phyloP scores from a whole-genome alignment of 1,284 basidiomycete genomes.

The Ceratobasidium sp. region DNA sequence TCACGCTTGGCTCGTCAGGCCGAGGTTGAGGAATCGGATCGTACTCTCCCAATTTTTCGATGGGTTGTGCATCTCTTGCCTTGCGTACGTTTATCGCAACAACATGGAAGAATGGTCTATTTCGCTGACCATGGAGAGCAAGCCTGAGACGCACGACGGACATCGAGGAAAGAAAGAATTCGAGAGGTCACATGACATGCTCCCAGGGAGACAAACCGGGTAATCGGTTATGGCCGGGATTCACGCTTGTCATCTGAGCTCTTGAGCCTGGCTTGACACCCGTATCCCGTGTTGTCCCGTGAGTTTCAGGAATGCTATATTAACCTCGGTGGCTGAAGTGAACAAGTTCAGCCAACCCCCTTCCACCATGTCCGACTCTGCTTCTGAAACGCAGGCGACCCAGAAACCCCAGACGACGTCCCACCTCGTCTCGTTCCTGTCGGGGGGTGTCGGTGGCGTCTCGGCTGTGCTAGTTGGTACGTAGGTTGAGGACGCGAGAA shows the following conservation, averaged over 20 bases:
- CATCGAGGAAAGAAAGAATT: slow-evolving; percentile 39
- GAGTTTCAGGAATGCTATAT: slow-evolving; percentile 26
- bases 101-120: slow-evolving; percentile 88
- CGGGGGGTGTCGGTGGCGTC: slow-evolving; percentile 93
- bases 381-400: slow-evolving; percentile 35
- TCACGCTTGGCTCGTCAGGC: slow-evolving; percentile 49
- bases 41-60: slow-evolving; percentile 91
- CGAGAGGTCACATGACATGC: slow-evolving; percentile 24
- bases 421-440: slow-evolving; percentile 85
- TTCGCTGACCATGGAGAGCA: slow-evolving; percentile 84
- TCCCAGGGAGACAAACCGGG: slow-evolving; percentile 15
- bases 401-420: slow-evolving; percentile 57
- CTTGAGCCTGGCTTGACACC: slow-evolving; percentile 25
- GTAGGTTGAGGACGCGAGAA: slow-evolving; percentile 53
- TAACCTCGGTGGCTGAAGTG: slow-evolving; percentile 16
- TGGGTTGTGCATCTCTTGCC: slow-evolving; percentile 87
- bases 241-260: slow-evolving; percentile 45
- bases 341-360: not conserved
- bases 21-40: slow-evolving; percentile 72
- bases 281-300: slow-evolving; percentile 41
- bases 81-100: slow-evolving; percentile 85
- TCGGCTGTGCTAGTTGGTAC: slow-evolving; percentile 89
- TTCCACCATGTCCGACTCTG: slow-evolving; percentile 47
- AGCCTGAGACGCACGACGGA: slow-evolving; percentile 80
- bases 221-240: slow-evolving; percentile 39